Evolutionary conservation across 768 basidiomycete genomes (phyloP).

Genomic region (Vishniacozyma victoriae): DNA sequence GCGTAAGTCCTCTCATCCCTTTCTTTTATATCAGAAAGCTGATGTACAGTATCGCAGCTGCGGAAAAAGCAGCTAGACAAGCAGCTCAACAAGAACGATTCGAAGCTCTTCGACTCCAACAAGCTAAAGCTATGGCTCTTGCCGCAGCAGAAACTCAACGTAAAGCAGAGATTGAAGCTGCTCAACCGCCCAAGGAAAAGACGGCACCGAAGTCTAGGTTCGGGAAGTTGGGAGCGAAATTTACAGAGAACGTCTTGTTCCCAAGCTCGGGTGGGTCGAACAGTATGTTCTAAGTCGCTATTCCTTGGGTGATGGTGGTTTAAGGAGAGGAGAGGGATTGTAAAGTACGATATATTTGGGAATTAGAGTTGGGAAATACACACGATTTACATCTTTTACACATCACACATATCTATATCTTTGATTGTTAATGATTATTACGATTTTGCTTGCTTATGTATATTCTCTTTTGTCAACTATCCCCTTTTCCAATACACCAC

Average conservation of each 20-base stretch:
- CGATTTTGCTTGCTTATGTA: no score
- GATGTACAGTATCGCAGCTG: constrained; percentile 12
- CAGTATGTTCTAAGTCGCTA: constrained; percentile 20
- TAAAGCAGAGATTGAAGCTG: constrained; percentile 11
- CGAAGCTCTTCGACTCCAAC: constrained; percentile 25
- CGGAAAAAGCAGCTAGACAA: constrained; percentile 28
- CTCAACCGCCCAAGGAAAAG: constrained; percentile 1
- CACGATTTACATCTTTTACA: no score
- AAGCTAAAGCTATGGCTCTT: constrained; percentile 17
- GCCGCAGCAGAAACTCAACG: constrained; percentile 22
- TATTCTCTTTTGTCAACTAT: no score
- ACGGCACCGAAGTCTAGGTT: constrained; percentile 18
- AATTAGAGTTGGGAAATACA: no score
- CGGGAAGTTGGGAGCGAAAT: constrained; percentile 27
- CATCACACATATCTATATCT: no score
- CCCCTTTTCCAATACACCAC: no score
- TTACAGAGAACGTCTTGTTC: constrained; percentile 29
- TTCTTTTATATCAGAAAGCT: background rate
- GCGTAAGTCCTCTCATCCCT: constrained; percentile 3
- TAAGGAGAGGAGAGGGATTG: no score
- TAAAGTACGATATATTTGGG: no score
- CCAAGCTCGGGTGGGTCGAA: constrained; percentile 13
- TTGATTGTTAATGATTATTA: no score
- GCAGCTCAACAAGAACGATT: constrained; percentile 24
- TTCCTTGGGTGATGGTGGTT: no score